A percentile compares a stretch with the other conserved stretches of the same genome.
Evolutionary conservation across 257 asterid genomes (phyloP).

Genomic region (Solanum virginianum): DNA sequence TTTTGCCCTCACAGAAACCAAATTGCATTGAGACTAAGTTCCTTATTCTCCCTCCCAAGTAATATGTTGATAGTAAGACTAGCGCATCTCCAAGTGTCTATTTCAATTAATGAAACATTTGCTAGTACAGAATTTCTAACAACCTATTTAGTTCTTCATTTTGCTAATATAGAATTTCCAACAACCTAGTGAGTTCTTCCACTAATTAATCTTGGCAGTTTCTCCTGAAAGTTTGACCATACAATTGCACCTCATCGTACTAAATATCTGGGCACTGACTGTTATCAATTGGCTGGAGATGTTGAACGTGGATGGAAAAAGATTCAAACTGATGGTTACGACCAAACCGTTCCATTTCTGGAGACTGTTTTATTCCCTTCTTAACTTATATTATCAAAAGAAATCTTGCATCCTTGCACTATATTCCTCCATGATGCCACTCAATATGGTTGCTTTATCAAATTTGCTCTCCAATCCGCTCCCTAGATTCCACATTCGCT

Average conservation of each 20-base stretch:
- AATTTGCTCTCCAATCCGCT: background rate
- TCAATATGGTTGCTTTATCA: background rate
- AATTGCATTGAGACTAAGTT: background rate
- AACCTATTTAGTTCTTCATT: background rate
- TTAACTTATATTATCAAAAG: background rate
- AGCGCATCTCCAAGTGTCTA: background rate
- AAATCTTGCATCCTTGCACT: background rate
- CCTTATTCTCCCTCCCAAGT: background rate
- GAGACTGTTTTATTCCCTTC: background rate
- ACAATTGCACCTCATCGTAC: background rate
- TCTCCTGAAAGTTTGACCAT: background rate
- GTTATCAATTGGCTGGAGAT: background rate
- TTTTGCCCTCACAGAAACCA: background rate
- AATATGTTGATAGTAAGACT: background rate
- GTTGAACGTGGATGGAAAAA: background rate
- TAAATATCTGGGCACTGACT: background rate
- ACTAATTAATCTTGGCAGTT: background rate
- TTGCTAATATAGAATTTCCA: background rate
- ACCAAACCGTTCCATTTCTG: background rate
- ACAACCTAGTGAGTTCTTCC: background rate
- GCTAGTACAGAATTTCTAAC: too few relatives aligned
- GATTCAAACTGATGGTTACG: background rate
- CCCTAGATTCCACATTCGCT: background rate
- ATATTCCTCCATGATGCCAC: background rate
- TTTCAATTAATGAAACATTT: background rate